These are phyloP conservation scores for Agrocybe pediades DNA, from an alignment of 768 basidiomycete species.

Conservation along the genomic window DNA sequence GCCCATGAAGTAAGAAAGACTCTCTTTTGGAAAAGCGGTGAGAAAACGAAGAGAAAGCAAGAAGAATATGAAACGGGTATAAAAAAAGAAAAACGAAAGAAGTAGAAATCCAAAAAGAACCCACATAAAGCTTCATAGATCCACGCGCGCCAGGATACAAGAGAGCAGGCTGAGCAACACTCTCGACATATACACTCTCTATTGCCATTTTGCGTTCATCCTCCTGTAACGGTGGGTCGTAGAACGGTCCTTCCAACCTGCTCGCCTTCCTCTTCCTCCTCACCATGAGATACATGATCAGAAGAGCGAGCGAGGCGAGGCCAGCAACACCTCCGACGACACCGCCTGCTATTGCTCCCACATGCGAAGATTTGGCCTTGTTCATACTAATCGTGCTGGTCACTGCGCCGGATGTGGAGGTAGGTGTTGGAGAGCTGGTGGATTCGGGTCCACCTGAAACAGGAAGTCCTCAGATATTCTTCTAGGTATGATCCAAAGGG, in stretches of 20 bases:
- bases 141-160: not conserved
- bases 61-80: too few relatives aligned
- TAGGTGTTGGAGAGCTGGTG: not conserved
- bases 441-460: not conserved
- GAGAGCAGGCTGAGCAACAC: not conserved
- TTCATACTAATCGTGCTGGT: not conserved
- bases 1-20: too few relatives aligned
- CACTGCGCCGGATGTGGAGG: not conserved
- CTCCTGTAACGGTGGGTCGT: not conserved
- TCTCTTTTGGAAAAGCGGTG: too few relatives aligned
- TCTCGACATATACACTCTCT: not conserved
- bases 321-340: slow-evolving; percentile 1
- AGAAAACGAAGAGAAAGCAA: too few relatives aligned
- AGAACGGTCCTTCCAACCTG: not conserved
- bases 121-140: not conserved
- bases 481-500: too few relatives aligned
- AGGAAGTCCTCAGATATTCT: not conserved
- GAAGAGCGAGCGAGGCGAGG: not conserved
- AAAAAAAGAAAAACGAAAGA: not conserved
- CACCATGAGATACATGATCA: not conserved
- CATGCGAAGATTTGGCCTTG: not conserved
- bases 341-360: slow-evolving; percentile 2
- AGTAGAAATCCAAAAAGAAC: not conserved
- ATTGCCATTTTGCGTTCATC: not conserved
- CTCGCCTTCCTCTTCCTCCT: not conserved